Evolutionary conservation across 805 yeast genomes (phyloP).

Genomic region (Pichia deserticola): DNA sequence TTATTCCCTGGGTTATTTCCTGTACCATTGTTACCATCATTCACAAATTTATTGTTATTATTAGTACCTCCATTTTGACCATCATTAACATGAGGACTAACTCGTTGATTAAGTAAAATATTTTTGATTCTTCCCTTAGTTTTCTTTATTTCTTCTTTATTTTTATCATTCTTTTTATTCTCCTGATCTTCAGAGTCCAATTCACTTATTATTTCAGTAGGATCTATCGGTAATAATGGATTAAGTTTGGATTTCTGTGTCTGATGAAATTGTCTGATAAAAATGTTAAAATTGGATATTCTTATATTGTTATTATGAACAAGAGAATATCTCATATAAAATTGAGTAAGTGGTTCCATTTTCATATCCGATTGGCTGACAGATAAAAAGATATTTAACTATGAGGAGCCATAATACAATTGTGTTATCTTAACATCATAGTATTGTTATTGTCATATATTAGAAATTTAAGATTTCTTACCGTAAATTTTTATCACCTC

Average conservation of each 20-base stretch:
- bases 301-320: background rate
- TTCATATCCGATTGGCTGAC: too few relatives aligned
- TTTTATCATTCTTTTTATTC: background rate
- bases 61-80: background rate
- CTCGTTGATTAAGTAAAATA: background rate
- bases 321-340: too few relatives aligned
- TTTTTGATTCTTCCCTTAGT: conserved; percentile 17
- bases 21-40: background rate
- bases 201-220: conserved; percentile 27
- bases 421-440: too few relatives aligned
- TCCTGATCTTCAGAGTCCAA: conserved; percentile 15
- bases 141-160: conserved; percentile 17
- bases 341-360: too few relatives aligned
- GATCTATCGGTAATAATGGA: conserved; percentile 37
- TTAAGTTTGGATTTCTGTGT: conserved; percentile 18
- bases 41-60: too few relatives aligned
- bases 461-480: too few relatives aligned
- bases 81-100: conserved; percentile 13
- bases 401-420: too few relatives aligned
- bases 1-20: background rate
- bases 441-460: too few relatives aligned
- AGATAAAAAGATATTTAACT: too few relatives aligned
- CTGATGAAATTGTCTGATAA: background rate
- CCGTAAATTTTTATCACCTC: too few relatives aligned
- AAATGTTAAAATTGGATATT: background rate